phyloP scores from a whole-genome alignment of 495 filamentous ascomycete genomes.

The Pyrenopolyporus hunteri region DNA sequence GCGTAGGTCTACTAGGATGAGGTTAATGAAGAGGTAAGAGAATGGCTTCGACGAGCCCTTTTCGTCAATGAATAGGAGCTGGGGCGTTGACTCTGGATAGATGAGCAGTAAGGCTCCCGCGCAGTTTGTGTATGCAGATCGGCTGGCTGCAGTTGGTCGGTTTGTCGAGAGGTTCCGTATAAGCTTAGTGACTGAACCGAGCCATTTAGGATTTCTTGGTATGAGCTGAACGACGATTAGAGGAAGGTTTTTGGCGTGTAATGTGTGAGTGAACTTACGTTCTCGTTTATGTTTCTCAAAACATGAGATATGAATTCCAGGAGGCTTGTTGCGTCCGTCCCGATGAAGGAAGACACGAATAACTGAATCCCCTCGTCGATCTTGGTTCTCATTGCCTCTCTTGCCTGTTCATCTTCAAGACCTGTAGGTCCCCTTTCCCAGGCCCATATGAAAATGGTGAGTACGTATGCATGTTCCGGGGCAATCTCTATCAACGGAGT shows the following conservation, averaged over 20 bases:
- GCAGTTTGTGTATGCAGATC: slow-evolving; percentile 57
- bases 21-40: slow-evolving; percentile 65
- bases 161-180: slow-evolving; percentile 52
- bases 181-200: slow-evolving; percentile 46
- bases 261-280: slow-evolving; percentile 41
- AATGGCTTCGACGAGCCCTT: slow-evolving; percentile 55
- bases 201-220: slow-evolving; percentile 50
- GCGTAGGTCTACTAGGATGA: slow-evolving; percentile 66
- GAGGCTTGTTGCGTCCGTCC: slow-evolving; percentile 58
- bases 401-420: slow-evolving; percentile 29
- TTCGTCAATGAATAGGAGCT: slow-evolving; percentile 54
- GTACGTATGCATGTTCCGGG: slow-evolving; percentile 55
- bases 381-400: slow-evolving; percentile 39
- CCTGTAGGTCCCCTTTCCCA: slow-evolving; percentile 52
- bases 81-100: slow-evolving; percentile 51
- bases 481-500: slow-evolving; percentile 59
- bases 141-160: slow-evolving; percentile 53
- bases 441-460: slow-evolving; percentile 58
- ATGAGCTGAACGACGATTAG: slow-evolving; percentile 32
- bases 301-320: slow-evolving; percentile 53
- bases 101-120: slow-evolving; percentile 58
- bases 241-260: background rate
- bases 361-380: slow-evolving; percentile 52
- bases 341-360: slow-evolving; percentile 56
- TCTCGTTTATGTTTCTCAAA: slow-evolving; percentile 48